These are phyloP conservation scores for Sporothrix curviconia DNA, from an alignment of 2,329 filamentous ascomycete genomes.

Conservation along the genomic window DNA sequence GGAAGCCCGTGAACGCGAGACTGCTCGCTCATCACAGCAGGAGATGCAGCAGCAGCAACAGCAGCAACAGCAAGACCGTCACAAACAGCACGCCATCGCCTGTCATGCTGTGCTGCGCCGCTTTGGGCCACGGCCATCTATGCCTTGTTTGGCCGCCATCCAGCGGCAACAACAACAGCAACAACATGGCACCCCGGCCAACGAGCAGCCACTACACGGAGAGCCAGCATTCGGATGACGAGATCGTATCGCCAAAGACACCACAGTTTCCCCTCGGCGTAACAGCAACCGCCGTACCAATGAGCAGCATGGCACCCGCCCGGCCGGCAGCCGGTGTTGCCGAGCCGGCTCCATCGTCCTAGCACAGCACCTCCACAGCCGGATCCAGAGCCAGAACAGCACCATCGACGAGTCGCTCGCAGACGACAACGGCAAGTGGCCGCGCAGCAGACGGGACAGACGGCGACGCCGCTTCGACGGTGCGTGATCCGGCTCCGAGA, in stretches of 20 bases:
- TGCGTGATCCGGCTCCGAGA: slow-evolving; percentile 43
- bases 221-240: slow-evolving; percentile 19
- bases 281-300: slow-evolving; percentile 16
- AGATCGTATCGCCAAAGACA: slow-evolving; percentile 39
- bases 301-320: not conserved
- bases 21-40: not conserved
- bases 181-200: slow-evolving; percentile 21
- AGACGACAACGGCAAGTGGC: too few species aligned
- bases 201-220: slow-evolving; percentile 21
- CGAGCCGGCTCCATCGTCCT: not conserved
- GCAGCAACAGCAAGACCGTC: not conserved
- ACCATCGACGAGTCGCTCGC: not conserved
- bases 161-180: too few species aligned
- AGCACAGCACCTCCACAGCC: slow-evolving; percentile 16
- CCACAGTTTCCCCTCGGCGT: slow-evolving; percentile 35
- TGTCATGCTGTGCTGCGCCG: slow-evolving; percentile 22
- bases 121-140: slow-evolving; percentile 24
- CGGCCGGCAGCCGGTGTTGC: not conserved
- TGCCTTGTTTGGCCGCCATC: slow-evolving; percentile 25
- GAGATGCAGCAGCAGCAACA: slow-evolving; percentile 27
- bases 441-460: slow-evolving; percentile 2
- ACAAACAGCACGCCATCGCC: slow-evolving; percentile 10
- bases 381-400: not conserved
- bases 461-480: slow-evolving; percentile 29
- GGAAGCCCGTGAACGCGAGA: slow-evolving; percentile 11